Evolutionary conservation across 2,329 filamentous ascomycete genomes (phyloP).

Genomic region (Fusarium udum): DNA sequence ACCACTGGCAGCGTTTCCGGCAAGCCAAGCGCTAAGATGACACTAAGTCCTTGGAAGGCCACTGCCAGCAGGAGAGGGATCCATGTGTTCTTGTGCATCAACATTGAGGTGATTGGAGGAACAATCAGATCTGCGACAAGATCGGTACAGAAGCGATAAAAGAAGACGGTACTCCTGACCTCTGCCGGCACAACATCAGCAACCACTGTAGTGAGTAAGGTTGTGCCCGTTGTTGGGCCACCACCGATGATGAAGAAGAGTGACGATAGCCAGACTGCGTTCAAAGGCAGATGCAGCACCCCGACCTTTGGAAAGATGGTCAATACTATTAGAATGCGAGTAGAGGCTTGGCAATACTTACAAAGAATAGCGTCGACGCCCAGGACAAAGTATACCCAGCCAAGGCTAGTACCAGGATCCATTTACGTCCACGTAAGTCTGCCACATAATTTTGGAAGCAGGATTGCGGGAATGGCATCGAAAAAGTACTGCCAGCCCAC

Average conservation of each 20-base stretch:
- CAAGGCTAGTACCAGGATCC: background rate
- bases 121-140: background rate
- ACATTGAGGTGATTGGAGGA: background rate
- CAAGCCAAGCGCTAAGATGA: background rate
- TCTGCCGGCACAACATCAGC: background rate
- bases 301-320: background rate
- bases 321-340: background rate
- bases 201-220: background rate
- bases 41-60: background rate
- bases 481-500: slow-evolving; percentile 10
- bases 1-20: background rate
- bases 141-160: slow-evolving; percentile 1
- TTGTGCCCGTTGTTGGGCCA: background rate
- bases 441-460: background rate
- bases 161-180: background rate
- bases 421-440: background rate
- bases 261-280: background rate
- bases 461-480: background rate
- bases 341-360: background rate
- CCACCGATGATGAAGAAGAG: background rate
- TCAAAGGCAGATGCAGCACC: background rate
- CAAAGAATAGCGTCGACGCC: background rate
- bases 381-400: background rate
- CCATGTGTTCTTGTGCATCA: slow-evolving; percentile 4
- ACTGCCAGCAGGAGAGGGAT: background rate